Evolutionary conservation across 495 filamentous ascomycete species (phyloP), one percentile per base, ranked within the genome.

Genomic region (Lophiotrema nucula): DNA sequence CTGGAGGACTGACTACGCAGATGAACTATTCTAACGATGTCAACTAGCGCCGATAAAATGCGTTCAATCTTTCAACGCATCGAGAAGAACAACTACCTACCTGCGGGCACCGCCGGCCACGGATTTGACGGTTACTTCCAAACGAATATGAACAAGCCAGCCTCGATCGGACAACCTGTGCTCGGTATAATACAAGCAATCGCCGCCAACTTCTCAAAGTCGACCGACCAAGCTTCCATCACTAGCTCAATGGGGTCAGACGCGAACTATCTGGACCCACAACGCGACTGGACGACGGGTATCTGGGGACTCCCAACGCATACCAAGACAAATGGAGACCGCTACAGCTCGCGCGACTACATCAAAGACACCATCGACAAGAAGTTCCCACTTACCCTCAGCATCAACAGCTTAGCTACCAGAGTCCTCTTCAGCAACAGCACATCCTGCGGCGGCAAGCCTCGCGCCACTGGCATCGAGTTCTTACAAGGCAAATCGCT

Each of bases 381-480:
- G 0, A 73, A 45, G 18, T 80, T 79, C 56, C 50, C 61, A 0
- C 73, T 88, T 0, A 79, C 83, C 21, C 73, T 88, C n/a, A 73
- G 76, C 18, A 74, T 80, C 1, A 79, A 87, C 66, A 79, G 76
- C 42, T 74, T 83, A 47, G 86, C 79, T 15, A 88, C 85, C 10
- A 81, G 79, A 58, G 70, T 88, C 35, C 58, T 64, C 19, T 87
- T 88, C 55, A 74, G 81, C 56, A 74, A 73, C 15, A 47, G 68
- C 5, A 48, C 56, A 42, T 71, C 72, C 13, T 58, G 69, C 6
- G 69, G 63, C 3, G 45, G 45, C 4, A 71, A 71, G 10, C 81
- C 83, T 0, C 71, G 70, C 11, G 85, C 86, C 10, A 81, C 73
- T 0, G 86, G 85, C 31, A 77, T 89, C 33, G 78, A 84, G 41